Evolutionary conservation across 768 basidiomycete genomes (phyloP).

Genomic region (Boletus vermiculosoides): DNA sequence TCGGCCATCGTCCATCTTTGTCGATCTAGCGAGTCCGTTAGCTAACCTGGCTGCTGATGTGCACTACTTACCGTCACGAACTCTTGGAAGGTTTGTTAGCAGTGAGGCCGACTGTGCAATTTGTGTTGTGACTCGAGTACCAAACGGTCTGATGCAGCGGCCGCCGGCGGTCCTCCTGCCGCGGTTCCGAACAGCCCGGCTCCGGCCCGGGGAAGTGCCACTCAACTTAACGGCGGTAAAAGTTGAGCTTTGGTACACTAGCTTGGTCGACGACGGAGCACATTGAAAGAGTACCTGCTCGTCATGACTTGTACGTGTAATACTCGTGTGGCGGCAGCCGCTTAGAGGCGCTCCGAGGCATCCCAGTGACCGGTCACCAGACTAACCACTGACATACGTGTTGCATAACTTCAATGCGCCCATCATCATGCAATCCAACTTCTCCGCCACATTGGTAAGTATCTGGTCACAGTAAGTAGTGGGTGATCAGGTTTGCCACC

Average conservation of each 20-base stretch:
- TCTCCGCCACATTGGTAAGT: neutral
- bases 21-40: neutral
- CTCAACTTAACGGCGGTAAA: too few relatives aligned
- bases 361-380: too few relatives aligned
- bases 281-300: neutral
- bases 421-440: neutral
- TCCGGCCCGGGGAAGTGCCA: neutral
- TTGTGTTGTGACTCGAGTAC: neutral
- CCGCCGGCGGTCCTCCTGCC: too few relatives aligned
- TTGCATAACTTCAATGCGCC: neutral
- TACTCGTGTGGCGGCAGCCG: neutral
- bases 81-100: neutral
- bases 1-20: slow-evolving; percentile 22
- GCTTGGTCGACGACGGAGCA: neutral
- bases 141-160: neutral
- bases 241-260: too few relatives aligned
- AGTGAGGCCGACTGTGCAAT: neutral
- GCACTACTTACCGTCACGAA: neutral
- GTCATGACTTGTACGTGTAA: neutral
- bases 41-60: neutral
- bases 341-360: neutral
- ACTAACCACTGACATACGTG: neutral
- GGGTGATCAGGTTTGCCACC: neutral
- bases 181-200: neutral
- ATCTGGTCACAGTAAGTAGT: neutral